These are phyloP conservation scores for Eutrema yunnanense DNA, from an alignment of 345 rosid species.

Conservation along the genomic window DNA sequence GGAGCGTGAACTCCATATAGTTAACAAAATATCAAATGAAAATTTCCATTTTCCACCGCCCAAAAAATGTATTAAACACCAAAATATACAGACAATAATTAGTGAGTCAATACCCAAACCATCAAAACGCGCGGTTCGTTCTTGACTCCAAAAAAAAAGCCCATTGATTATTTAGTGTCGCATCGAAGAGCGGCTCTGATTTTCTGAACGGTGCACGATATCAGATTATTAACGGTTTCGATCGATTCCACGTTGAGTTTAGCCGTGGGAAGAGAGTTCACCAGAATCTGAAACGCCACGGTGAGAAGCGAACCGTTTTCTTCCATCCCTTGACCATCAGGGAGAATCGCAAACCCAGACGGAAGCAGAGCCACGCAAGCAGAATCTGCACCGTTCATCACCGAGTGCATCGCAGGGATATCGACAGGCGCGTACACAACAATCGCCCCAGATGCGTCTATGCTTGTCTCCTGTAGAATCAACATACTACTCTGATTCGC, in stretches of 20 bases:
- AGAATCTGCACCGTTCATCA: constrained; percentile 96
- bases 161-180: constrained; percentile 24
- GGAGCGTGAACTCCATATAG: not conserved
- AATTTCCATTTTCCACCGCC: not conserved
- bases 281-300: constrained; percentile 90
- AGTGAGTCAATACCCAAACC: constrained; percentile 23
- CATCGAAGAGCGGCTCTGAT: constrained; percentile 82
- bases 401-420: constrained; percentile 90
- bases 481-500: constrained; percentile 84
- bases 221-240: constrained; percentile 89
- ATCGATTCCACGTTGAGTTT: constrained; percentile 91
- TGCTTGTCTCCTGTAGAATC: constrained; percentile 89
- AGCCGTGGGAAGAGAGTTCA: constrained; percentile 81
- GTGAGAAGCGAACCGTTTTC: constrained; percentile 82
- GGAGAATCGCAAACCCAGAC: constrained; percentile 80
- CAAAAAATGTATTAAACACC: not conserved
- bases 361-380: constrained; percentile 91
- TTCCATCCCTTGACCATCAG: constrained; percentile 37
- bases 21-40: too few species aligned
- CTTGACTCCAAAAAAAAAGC: constrained; percentile 16
- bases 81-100: not conserved
- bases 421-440: constrained; percentile 99
- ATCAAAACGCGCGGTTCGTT: constrained; percentile 3
- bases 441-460: constrained; percentile 79
- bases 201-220: constrained; percentile 91